These are phyloP conservation scores for Fomitopsis betulina DNA, from an alignment of 1,284 basidiomycete species.

Conservation along the genomic window DNA sequence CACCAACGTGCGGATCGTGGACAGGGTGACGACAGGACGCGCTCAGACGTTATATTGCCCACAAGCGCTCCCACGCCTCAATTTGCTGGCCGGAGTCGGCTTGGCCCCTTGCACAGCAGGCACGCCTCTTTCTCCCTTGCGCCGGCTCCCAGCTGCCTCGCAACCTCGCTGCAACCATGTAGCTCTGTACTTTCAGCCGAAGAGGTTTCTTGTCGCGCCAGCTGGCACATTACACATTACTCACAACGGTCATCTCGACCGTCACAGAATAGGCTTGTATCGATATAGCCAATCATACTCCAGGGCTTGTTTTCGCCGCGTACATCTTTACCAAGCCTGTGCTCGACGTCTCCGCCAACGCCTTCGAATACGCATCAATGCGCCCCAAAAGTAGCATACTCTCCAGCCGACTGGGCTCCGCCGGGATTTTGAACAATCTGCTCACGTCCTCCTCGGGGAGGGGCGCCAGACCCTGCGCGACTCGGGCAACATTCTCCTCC, in stretches of 20 bases:
- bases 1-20: constrained; percentile 4
- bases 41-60: background rate
- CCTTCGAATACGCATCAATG: constrained; percentile 81
- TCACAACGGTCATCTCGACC: background rate
- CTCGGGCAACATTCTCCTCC: constrained; percentile 84
- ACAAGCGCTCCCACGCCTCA: constrained; percentile 8
- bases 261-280: background rate
- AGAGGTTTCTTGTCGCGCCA: too few relatives aligned
- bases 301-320: constrained; percentile 42
- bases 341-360: constrained; percentile 68
- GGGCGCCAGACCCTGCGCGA: constrained; percentile 82
- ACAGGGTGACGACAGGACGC: background rate
- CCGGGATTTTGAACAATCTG: constrained; percentile 82
- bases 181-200: too few relatives aligned
- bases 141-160: background rate
- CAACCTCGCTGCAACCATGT: too few relatives aligned
- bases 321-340: constrained; percentile 76
- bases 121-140: background rate
- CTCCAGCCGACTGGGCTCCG: constrained; percentile 89
- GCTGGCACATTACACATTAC: background rate
- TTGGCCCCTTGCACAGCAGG: background rate
- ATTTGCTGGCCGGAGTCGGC: background rate
- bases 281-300: constrained; percentile 11
- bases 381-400: constrained; percentile 85
- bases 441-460: constrained; percentile 84